phyloP scores from a whole-genome alignment of 78 protist species.

The Tieghemostelium lacteum region DNA sequence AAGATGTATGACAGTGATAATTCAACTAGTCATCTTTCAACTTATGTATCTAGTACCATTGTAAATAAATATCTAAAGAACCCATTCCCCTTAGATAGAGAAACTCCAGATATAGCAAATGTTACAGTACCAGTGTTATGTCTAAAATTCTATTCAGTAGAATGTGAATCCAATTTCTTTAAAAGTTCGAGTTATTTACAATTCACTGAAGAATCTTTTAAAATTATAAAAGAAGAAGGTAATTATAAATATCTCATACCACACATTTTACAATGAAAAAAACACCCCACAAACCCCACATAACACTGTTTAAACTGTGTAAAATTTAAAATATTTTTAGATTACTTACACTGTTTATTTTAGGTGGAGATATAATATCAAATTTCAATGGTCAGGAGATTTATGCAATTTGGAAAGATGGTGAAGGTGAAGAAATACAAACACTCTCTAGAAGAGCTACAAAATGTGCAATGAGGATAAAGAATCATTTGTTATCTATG shows the following conservation, averaged over 20 bases:
- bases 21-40: neutral
- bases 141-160: slow-evolving; percentile 19
- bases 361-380: slow-evolving; percentile 46
- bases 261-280: neutral
- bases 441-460: slow-evolving; percentile 14
- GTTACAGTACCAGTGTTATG: slow-evolving; percentile 16
- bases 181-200: slow-evolving; percentile 21
- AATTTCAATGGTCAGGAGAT: slow-evolving; percentile 44
- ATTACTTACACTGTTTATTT: neutral
- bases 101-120: neutral
- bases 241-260: neutral
- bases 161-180: neutral
- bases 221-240: slow-evolving; percentile 46
- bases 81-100: slow-evolving; percentile 14
- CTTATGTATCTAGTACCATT: too few species aligned
- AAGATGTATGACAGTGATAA: neutral
- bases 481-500: neutral
- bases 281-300: neutral
- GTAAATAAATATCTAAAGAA: neutral
- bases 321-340: neutral
- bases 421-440: slow-evolving; percentile 6
- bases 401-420: slow-evolving; percentile 30
- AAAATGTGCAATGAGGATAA: slow-evolving; percentile 22
- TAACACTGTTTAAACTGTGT: neutral
- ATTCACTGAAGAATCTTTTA: slow-evolving; percentile 22